phyloP scores from a whole-genome alignment of 306 rosid species.

The Gillenia trifoliata region DNA sequence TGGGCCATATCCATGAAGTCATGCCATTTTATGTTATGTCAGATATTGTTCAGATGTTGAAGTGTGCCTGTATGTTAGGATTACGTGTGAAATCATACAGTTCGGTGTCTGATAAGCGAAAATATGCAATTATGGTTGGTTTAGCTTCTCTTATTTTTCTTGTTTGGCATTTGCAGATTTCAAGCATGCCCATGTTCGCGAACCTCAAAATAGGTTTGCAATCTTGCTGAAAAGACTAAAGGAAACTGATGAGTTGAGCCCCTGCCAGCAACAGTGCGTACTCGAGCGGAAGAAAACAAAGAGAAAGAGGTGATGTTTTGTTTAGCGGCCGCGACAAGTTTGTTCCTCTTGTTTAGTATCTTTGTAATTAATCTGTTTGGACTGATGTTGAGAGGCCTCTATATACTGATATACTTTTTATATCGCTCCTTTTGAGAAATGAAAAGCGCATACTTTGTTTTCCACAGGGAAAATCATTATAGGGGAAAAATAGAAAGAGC shows the following conservation, averaged over 20 bases:
- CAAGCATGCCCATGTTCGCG: conserved; percentile 78
- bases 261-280: not conserved
- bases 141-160: not conserved
- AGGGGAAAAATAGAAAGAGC: not conserved
- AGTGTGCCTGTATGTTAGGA: not conserved
- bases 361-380: conserved; percentile 16
- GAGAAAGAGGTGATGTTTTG: not conserved
- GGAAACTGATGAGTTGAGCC: conserved; percentile 48
- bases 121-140: not conserved
- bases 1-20: not conserved
- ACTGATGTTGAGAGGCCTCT: not conserved
- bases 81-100: not conserved
- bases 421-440: not conserved
- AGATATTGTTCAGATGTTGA: not conserved
- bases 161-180: conserved; percentile 51
- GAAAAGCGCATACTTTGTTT: not conserved
- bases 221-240: conserved; percentile 52
- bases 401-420: not conserved
- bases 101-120: not conserved
- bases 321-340: conserved; percentile 17
- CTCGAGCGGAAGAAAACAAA: not conserved
- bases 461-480: not conserved
- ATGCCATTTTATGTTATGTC: not conserved
- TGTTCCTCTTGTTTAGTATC: conserved; percentile 13
- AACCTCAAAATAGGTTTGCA: conserved; percentile 70